Conservation (phyloP, 768 basidiomycete species). For the Trametes cubensis region DNA sequence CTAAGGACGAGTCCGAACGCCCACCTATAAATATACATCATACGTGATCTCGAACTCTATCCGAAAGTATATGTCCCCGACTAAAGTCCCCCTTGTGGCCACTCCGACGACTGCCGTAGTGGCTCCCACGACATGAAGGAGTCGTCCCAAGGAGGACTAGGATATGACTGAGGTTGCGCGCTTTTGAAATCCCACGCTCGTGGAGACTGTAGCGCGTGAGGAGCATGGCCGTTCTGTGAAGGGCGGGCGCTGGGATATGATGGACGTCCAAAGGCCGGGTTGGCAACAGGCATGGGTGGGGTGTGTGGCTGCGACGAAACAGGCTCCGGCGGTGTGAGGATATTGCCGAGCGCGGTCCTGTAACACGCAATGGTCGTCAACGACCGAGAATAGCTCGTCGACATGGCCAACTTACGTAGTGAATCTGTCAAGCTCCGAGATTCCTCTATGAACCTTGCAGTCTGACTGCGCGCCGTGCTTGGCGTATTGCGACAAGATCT, state of each 20-base stretch:
- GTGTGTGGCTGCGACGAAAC: slow-evolving; percentile 21
- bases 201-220: slow-evolving; percentile 16
- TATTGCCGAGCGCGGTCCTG: slow-evolving; percentile 48
- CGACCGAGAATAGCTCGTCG: slow-evolving; percentile 2
- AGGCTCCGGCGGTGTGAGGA: slow-evolving; percentile 32
- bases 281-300: slow-evolving; percentile 3
- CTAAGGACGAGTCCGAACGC: background rate
- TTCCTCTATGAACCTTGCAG: slow-evolving; percentile 47
- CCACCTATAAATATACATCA: slow-evolving; percentile 18
- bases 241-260: slow-evolving; percentile 1
- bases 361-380: slow-evolving; percentile 13
- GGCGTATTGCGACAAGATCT: slow-evolving; percentile 52
- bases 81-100: slow-evolving; percentile 13
- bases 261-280: slow-evolving; percentile 9
- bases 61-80: background rate
- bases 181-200: slow-evolving; percentile 28
- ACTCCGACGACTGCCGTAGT: slow-evolving; percentile 36
- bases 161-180: slow-evolving; percentile 32
- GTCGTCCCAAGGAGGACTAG: slow-evolving; percentile 49
- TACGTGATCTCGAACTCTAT: slow-evolving; percentile 11
- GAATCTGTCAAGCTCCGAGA: slow-evolving; percentile 53
- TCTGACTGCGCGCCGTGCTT: slow-evolving; percentile 37
- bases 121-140: slow-evolving; percentile 68
- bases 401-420: slow-evolving; percentile 48
- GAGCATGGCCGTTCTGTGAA: slow-evolving; percentile 22